These are phyloP conservation scores for Acanthamoeba triangularis DNA, from an alignment of 208 protist genomes.

Conservation along the genomic window DNA sequence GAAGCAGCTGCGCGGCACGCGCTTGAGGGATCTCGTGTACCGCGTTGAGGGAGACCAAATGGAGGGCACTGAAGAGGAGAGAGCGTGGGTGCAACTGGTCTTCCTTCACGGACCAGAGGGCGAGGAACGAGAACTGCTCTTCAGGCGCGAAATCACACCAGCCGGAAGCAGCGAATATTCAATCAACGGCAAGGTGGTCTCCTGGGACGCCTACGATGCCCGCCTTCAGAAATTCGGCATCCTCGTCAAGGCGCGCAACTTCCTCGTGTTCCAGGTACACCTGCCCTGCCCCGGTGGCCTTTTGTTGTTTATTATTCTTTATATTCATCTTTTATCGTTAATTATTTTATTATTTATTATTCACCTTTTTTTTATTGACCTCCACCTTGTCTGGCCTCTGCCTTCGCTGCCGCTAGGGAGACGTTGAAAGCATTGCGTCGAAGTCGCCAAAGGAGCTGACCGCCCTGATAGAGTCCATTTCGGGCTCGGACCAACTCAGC, in stretches of 20 bases:
- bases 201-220: conserved; percentile 93
- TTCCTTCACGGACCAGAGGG: conserved; percentile 30
- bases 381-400: no score
- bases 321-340: neutral
- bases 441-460: conserved; percentile 97
- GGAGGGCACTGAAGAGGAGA: neutral
- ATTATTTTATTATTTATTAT: neutral
- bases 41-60: conserved; percentile 30
- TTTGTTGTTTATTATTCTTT: neutral
- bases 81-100: conserved; percentile 35
- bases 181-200: conserved; percentile 88
- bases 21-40: conserved; percentile 96
- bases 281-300: neutral
- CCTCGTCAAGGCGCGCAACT: conserved; percentile 95
- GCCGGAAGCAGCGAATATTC: conserved; percentile 90
- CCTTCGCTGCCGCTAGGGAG: conserved; percentile 93
- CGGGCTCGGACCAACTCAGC: conserved; percentile 94
- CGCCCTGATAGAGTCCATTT: conserved; percentile 95
- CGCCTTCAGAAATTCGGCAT: conserved; percentile 93
- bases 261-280: conserved; percentile 92
- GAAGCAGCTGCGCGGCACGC: conserved; percentile 92
- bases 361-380: neutral
- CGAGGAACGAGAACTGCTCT: conserved; percentile 89
- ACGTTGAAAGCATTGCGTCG: conserved; percentile 97
- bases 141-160: conserved; percentile 92